Conservation (phyloP, 202 grass and related monocot genomes). For the Musa balbisiana region DNA sequence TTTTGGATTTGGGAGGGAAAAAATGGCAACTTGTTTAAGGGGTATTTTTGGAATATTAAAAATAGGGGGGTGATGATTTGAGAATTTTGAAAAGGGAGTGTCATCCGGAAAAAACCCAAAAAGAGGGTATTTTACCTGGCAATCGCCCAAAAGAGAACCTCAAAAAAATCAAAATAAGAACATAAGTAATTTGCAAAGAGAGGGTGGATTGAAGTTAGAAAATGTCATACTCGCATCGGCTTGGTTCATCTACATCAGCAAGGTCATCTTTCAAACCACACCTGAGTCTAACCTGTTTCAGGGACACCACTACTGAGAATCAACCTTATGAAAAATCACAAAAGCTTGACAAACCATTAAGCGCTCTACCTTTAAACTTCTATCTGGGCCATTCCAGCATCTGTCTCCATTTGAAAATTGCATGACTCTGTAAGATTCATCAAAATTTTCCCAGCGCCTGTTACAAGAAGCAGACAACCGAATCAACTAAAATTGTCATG, state of each 20-base stretch:
- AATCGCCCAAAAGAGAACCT: neutral
- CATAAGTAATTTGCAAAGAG: conserved; percentile 7
- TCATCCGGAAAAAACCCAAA: too few species aligned
- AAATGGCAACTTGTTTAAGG: too few species aligned
- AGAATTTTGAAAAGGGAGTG: too few species aligned
- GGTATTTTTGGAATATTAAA: too few species aligned
- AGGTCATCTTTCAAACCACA: conserved; percentile 88
- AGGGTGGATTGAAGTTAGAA: conserved; percentile 2
- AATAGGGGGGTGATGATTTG: too few species aligned
- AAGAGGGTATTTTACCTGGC: too few species aligned
- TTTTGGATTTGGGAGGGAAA: too few species aligned
- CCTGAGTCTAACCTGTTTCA: conserved; percentile 67
- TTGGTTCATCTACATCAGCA: conserved; percentile 76
- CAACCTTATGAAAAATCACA: neutral
- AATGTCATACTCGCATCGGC: conserved; percentile 89
- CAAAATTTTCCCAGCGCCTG: conserved; percentile 96
- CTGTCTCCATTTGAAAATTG: conserved; percentile 71
- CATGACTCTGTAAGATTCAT: conserved; percentile 75
- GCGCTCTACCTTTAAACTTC: conserved; percentile 64
- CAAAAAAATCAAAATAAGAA: neutral
- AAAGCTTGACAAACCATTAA: neutral
- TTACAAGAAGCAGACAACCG: conserved; percentile 8
- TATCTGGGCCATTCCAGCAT: conserved; percentile 94
- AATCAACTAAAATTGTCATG: neutral
- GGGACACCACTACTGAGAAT: conserved; percentile 14